Evolutionary conservation across 2,329 filamentous ascomycete species (phyloP).

Genomic region (Microascus cirrosus): DNA sequence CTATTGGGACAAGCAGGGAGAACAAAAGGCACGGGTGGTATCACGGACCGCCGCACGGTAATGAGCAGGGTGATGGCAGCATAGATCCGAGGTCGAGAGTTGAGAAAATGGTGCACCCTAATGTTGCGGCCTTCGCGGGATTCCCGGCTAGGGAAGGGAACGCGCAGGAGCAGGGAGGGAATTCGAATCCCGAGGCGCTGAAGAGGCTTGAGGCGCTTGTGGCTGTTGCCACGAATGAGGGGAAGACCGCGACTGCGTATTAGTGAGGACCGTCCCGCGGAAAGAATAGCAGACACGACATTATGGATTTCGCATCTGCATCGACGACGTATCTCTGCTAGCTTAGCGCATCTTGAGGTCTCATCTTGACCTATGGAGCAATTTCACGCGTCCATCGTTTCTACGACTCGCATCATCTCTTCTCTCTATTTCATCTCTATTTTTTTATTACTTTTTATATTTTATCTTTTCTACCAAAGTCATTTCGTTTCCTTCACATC

Average conservation of each 20-base stretch:
- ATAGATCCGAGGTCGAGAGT: constrained; percentile 25
- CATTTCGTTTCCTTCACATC: neutral
- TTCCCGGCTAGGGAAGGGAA: constrained; percentile 24
- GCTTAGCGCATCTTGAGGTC: too few relatives aligned
- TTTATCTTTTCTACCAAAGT: neutral
- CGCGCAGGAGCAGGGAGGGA: constrained; percentile 3
- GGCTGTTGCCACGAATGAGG: constrained; percentile 31
- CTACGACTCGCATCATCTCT: neutral
- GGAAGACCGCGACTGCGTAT: constrained; percentile 28
- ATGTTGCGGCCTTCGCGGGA: constrained; percentile 38
- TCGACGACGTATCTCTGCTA: too few relatives aligned
- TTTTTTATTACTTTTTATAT: too few relatives aligned
- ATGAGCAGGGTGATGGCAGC: constrained; percentile 7
- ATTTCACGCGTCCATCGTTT: neutral
- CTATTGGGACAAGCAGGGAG: constrained; percentile 43
- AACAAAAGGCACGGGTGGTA: constrained; percentile 65
- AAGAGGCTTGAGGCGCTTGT: constrained; percentile 29
- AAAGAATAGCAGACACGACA: too few relatives aligned
- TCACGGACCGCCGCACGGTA: constrained; percentile 33
- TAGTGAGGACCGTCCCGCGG: constrained; percentile 9
- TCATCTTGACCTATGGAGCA: too few relatives aligned
- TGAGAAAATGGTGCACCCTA: constrained; percentile 47
- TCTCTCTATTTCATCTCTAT: too few relatives aligned
- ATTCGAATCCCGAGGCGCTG: constrained; percentile 19
- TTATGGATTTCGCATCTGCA: too few relatives aligned